Evolutionary conservation across 768 basidiomycete genomes (phyloP), one percentile per base, ranked within the genome.

Genomic region (Tulasnella sp.): DNA sequence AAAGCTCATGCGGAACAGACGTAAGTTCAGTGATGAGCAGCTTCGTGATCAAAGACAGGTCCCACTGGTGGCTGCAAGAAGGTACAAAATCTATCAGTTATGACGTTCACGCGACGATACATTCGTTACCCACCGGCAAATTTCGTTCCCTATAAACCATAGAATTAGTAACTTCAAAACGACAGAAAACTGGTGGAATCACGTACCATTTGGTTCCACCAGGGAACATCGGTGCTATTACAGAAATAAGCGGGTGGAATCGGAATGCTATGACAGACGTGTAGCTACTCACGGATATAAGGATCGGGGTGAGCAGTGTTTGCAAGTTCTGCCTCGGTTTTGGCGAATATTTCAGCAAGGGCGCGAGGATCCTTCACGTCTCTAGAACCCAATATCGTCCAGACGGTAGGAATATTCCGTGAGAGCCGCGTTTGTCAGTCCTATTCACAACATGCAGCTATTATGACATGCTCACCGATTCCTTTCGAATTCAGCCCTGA

Each of bases 191-290:
- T 17, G 12, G 42, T 23, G 40, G 25, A 41, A 14, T 78, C 83
- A 64, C 65, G n/a, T n/a, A 93, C 92, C 92, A 97, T 72, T 94
- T 96, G n/a, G 90, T 91, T 58, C 93, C 93, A 58, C 86, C 90
- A 45, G 90, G 89, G 68, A 82, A 85, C 37, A 77, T 65, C 45
- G 92, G 77, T 58, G 84, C 93, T 97, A 60, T 37, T 62, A 17
- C 34, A 2, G 27, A 41, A 8, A n/a, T 46, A 27, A 37, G 31
- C 31, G 50, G 49, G 45, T 9, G 56, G 36, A 25, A 51, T 37
- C 21, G 12, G 36, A 19, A 25, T 9, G 32, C 19, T n/a, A 7
- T 27, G 12, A 1, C 17, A 6, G 23, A 31, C 5, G 15, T n/a
- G 37, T 31, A 12, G 42, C 19, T 23, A 82, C 91, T 72, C 69